Percentiles rank a stretch among this genome's conserved stretches.
Evolutionary conservation across 2,329 filamentous ascomycete species (phyloP).

Genomic region (Fusarium transvaalense): DNA sequence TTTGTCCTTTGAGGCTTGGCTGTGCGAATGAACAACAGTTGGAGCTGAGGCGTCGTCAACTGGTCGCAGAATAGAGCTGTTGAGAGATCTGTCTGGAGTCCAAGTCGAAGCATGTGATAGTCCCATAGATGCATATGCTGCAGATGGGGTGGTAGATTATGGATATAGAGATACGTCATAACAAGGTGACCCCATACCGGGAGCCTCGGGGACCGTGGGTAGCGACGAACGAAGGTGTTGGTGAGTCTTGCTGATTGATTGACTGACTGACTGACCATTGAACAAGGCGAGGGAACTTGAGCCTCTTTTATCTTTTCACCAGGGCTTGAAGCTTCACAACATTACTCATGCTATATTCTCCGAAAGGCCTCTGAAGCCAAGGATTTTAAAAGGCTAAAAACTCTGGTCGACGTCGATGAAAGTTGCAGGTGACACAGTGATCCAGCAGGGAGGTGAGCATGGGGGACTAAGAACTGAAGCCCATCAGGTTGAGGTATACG

Average conservation of each 20-base stretch:
- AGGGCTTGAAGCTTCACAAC: neutral
- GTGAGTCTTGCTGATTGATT: slow-evolving; percentile 5
- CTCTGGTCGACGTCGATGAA: slow-evolving; percentile 43
- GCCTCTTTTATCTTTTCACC: slow-evolving; percentile 24
- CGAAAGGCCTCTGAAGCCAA: slow-evolving; percentile 6
- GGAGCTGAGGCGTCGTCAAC: slow-evolving; percentile 37
- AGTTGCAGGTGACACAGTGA: slow-evolving; percentile 45
- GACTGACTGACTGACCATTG: slow-evolving; percentile 12
- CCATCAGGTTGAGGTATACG: slow-evolving; percentile 25
- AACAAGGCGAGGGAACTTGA: slow-evolving; percentile 9
- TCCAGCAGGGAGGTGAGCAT: slow-evolving; percentile 35
- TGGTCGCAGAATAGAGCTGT: slow-evolving; percentile 32
- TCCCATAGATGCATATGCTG: slow-evolving; percentile 44
- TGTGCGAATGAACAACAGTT: slow-evolving; percentile 7
- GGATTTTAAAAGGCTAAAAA: slow-evolving; percentile 18
- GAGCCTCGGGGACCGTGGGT: slow-evolving; percentile 30
- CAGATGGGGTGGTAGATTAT: slow-evolving; percentile 25
- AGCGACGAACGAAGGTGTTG: slow-evolving; percentile 35
- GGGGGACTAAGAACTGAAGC: slow-evolving; percentile 22
- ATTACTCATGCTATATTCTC: slow-evolving; percentile 1
- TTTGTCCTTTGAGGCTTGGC: slow-evolving; percentile 25
- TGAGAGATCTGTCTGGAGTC: slow-evolving; percentile 18
- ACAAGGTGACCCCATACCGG: slow-evolving; percentile 30
- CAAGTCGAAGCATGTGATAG: slow-evolving; percentile 47
- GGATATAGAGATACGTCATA: slow-evolving; percentile 41